Percentiles rank a stretch among this genome's conserved stretches.
Evolutionary conservation across 1,139 yeast species (phyloP).

Genomic region (Yamadazyma oceani): DNA sequence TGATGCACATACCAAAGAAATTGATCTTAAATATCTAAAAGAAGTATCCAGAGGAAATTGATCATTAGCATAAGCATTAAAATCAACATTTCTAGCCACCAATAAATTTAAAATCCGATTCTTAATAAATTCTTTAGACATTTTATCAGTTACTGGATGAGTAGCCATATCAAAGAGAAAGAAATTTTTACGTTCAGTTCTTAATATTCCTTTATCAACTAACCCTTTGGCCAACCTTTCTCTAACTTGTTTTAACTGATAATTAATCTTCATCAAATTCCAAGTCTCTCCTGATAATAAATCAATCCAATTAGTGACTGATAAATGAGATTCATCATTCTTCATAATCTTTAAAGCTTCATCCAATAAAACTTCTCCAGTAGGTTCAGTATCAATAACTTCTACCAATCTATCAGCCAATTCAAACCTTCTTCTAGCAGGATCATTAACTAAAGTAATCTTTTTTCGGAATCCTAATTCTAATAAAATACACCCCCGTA

Average conservation of each 20-base stretch:
- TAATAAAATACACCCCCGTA: slow-evolving; percentile 89
- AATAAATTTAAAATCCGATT: slow-evolving; percentile 70
- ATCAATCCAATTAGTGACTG: slow-evolving; percentile 93
- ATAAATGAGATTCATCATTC: slow-evolving; percentile 72
- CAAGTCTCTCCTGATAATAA: slow-evolving; percentile 94
- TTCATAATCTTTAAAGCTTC: slow-evolving; percentile 92
- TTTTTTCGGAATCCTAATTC: slow-evolving; percentile 91
- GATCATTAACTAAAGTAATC: slow-evolving; percentile 86
- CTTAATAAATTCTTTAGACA: slow-evolving; percentile 77
- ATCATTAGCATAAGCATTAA: slow-evolving; percentile 48
- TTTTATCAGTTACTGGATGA: slow-evolving; percentile 87
- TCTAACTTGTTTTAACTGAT: slow-evolving; percentile 94
- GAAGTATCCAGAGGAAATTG: slow-evolving; percentile 71
- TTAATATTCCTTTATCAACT: slow-evolving; percentile 95
- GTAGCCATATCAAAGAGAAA: slow-evolving; percentile 97
- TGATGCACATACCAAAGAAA: slow-evolving; percentile 83
- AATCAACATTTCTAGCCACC: slow-evolving; percentile 65
- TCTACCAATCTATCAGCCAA: slow-evolving; percentile 84
- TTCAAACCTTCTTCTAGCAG: slow-evolving; percentile 89
- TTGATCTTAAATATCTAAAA: slow-evolving; percentile 71
- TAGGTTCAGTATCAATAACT: slow-evolving; percentile 79
- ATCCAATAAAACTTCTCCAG: slow-evolving; percentile 94
- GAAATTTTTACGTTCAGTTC: slow-evolving; percentile 94
- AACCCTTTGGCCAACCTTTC: slow-evolving; percentile 95
- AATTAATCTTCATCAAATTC: slow-evolving; percentile 91